phyloP scores from a whole-genome alignment of 208 protist genomes.

The Herpetomonas samuelpessoai region DNA sequence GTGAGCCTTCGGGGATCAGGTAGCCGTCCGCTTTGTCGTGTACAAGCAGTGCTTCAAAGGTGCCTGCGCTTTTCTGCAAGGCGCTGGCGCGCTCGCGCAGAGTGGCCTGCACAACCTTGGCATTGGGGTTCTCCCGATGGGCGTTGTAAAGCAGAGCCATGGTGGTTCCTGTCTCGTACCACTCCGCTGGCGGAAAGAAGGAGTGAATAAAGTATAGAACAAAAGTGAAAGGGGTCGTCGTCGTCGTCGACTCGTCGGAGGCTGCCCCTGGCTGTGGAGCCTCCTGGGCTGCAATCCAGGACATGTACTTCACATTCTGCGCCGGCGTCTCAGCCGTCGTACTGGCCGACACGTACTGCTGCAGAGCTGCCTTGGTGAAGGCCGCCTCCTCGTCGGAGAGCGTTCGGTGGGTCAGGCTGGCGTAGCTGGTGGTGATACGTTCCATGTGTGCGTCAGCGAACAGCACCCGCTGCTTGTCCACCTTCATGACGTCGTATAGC shows the following conservation, averaged over 20 bases:
- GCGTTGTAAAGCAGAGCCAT: slow-evolving; percentile 68
- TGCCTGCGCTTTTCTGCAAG: slow-evolving; percentile 20
- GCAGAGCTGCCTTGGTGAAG: slow-evolving; percentile 18
- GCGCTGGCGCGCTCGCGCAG: slow-evolving; percentile 51
- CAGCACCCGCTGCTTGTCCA: slow-evolving; percentile 27
- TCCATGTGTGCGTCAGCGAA: slow-evolving; percentile 54
- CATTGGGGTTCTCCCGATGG: slow-evolving; percentile 54
- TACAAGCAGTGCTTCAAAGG: slow-evolving; percentile 73
- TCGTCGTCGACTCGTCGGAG: not conserved
- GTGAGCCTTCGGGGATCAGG: slow-evolving; percentile 78
- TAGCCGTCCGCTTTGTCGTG: slow-evolving; percentile 36
- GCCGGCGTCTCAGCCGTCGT: slow-evolving; percentile 12
- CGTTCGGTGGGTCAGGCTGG: slow-evolving; percentile 6
- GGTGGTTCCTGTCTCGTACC: slow-evolving; percentile 58
- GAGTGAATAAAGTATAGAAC: slow-evolving; percentile 58
- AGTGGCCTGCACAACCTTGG: slow-evolving; percentile 58
- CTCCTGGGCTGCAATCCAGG: slow-evolving; percentile 36
- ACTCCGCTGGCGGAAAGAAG: slow-evolving; percentile 59
- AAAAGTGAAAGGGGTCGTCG: slow-evolving; percentile 20
- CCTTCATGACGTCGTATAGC: slow-evolving; percentile 81
- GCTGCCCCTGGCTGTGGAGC: not conserved
- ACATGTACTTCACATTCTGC: slow-evolving; percentile 75
- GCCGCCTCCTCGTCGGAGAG: slow-evolving; percentile 13
- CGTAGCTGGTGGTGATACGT: slow-evolving; percentile 46
- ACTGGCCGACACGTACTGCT: slow-evolving; percentile 26